phyloP scores from a whole-genome alignment of 768 basidiomycete genomes.

The Mycena maculata region DNA sequence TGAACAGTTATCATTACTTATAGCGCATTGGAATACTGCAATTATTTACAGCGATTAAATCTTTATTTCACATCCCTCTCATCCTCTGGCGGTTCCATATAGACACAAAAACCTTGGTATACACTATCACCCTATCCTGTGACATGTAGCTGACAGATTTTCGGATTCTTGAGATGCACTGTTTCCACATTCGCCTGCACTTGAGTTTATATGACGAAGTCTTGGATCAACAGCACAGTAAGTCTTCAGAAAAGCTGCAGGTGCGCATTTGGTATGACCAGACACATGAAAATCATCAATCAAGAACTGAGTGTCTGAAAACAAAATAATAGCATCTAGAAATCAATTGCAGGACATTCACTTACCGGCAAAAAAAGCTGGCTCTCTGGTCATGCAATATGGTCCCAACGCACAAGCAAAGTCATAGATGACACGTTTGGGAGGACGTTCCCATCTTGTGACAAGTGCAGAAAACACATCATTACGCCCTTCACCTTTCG shows the following conservation, averaged over 20 bases:
- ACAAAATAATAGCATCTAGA: too few relatives aligned
- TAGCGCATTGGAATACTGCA: not conserved
- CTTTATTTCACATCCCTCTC: too few relatives aligned
- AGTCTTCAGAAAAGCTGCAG: constrained; percentile 39
- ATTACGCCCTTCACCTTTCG: constrained; percentile 49
- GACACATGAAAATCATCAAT: constrained; percentile 45
- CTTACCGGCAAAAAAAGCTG: constrained; percentile 47
- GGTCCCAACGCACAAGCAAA: constrained; percentile 46
- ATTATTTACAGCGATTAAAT: too few relatives aligned
- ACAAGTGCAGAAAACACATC: constrained; percentile 54
- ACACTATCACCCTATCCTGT: too few relatives aligned
- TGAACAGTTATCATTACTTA: not conserved
- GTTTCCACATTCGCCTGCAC: constrained; percentile 49
- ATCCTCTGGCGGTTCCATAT: too few relatives aligned
- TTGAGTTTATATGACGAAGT: constrained; percentile 42
- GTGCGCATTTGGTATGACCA: constrained; percentile 45
- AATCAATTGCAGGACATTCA: too few relatives aligned
- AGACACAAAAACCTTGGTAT: too few relatives aligned
- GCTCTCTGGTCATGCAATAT: constrained; percentile 45
- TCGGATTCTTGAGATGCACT: constrained; percentile 38
- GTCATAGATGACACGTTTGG: constrained; percentile 42
- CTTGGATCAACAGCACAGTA: constrained; percentile 37
- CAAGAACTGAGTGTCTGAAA: constrained; percentile 41
- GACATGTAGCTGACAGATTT: constrained; percentile 42
- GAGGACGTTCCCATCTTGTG: constrained; percentile 45